These are phyloP conservation scores for Penicillium nucicola DNA, from an alignment of 495 filamentous ascomycete genomes.

Conservation along the genomic window DNA sequence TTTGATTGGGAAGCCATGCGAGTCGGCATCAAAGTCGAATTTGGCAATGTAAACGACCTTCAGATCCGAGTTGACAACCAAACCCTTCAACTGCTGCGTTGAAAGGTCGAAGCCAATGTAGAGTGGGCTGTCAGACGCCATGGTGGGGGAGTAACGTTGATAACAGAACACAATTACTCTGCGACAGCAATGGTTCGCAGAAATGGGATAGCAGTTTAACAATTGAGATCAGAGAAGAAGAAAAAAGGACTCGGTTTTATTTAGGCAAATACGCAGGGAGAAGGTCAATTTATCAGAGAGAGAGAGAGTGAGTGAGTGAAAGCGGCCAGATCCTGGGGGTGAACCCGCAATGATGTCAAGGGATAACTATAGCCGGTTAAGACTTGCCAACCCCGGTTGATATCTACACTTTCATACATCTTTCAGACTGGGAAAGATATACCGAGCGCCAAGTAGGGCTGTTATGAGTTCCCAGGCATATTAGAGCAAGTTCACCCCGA, in stretches of 20 bases:
- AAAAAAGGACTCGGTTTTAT: too few relatives aligned
- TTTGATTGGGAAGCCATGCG: slow-evolving; percentile 66
- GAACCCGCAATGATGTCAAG: too few relatives aligned
- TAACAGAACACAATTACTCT: background rate
- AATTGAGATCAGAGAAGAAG: too few relatives aligned
- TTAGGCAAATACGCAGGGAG: too few relatives aligned
- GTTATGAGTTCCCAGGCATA: background rate
- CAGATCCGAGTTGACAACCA: slow-evolving; percentile 73
- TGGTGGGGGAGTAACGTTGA: slow-evolving; percentile 11
- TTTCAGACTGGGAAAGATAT: background rate
- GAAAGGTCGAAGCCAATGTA: slow-evolving; percentile 96
- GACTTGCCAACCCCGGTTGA: too few relatives aligned
- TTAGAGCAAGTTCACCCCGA: slow-evolving; percentile 2
- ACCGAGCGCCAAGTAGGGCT: slow-evolving; percentile 2
- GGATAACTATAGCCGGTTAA: too few relatives aligned
- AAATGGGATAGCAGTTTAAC: too few relatives aligned
- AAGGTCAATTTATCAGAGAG: too few relatives aligned
- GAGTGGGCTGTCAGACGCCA: slow-evolving; percentile 52
- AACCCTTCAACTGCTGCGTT: slow-evolving; percentile 92
- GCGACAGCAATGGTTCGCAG: background rate
- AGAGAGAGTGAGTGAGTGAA: too few relatives aligned
- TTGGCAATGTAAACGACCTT: slow-evolving; percentile 42
- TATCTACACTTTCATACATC: too few relatives aligned
- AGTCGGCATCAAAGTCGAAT: slow-evolving; percentile 75
- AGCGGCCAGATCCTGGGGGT: too few relatives aligned